phyloP scores from a whole-genome alignment of 2,329 filamentous ascomycete genomes.

The Zarea fungicola region DNA sequence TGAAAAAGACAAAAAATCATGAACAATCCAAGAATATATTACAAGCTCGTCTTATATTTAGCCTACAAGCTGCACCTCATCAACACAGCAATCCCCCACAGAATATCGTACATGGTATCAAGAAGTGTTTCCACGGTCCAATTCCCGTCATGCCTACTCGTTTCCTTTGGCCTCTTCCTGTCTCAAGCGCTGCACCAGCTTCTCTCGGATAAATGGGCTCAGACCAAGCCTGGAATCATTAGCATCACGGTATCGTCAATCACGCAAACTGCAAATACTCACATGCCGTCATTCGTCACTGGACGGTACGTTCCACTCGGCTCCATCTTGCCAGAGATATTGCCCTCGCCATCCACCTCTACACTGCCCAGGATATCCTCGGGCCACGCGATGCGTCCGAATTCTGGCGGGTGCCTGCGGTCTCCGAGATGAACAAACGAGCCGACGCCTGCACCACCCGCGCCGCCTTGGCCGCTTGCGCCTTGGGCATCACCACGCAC shows the following conservation, averaged over 20 bases:
- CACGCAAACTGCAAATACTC: slow-evolving; percentile 31
- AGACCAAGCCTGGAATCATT: slow-evolving; percentile 42
- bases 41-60: no score
- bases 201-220: slow-evolving; percentile 47
- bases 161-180: slow-evolving; percentile 38
- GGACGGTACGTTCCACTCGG: slow-evolving; percentile 59
- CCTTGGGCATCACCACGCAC: slow-evolving; percentile 33
- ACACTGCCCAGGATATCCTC: slow-evolving; percentile 67
- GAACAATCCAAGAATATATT: no score
- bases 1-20: no score
- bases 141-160: not conserved
- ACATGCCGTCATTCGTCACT: slow-evolving; percentile 63
- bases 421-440: slow-evolving; percentile 64
- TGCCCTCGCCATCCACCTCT: slow-evolving; percentile 53
- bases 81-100: no score
- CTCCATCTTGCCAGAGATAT: slow-evolving; percentile 54
- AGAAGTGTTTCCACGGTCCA: not conserved
- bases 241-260: slow-evolving; percentile 17
- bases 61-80: no score
- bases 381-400: slow-evolving; percentile 62
- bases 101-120: not conserved
- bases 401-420: slow-evolving; percentile 58
- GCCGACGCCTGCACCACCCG: slow-evolving; percentile 53
- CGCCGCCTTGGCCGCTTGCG: slow-evolving; percentile 56
- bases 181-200: slow-evolving; percentile 44